phyloP scores from a whole-genome alignment of 108 stramenopile species.

The Nannochloropsis gaditana region DNA sequence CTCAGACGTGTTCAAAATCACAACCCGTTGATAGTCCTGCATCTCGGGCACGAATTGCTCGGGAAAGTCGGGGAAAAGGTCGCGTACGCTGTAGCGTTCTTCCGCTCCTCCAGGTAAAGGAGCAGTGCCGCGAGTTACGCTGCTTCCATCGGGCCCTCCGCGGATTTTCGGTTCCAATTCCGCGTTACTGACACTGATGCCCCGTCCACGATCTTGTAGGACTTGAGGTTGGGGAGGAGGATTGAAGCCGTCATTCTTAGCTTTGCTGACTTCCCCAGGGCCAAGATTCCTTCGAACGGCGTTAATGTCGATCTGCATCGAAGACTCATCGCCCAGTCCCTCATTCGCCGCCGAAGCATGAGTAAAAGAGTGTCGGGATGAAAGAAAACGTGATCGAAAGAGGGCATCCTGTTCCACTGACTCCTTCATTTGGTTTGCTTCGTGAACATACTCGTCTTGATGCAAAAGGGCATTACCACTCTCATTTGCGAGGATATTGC shows the following conservation, averaged over 20 bases:
- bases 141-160: neutral
- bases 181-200: neutral
- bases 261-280: no score
- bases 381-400: neutral
- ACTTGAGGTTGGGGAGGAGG: neutral
- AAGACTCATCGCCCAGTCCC: neutral
- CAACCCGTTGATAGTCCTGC: constrained; percentile 21
- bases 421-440: constrained; percentile 13
- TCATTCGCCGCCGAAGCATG: neutral
- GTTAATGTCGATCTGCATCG: neutral
- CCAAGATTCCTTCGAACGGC: neutral
- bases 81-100: constrained; percentile 19
- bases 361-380: constrained; percentile 6
- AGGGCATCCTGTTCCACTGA: neutral
- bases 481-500: no score
- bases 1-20: neutral
- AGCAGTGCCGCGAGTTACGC: neutral
- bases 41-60: neutral
- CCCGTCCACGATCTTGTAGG: neutral
- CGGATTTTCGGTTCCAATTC: neutral
- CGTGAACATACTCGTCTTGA: neutral
- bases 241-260: neutral
- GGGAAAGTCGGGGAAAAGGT: constrained; percentile 6
- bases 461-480: neutral
- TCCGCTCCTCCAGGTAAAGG: neutral